These are phyloP conservation scores for Ampelocalamus luodianensis DNA, from an alignment of 176 grass and related monocot species.

Conservation along the genomic window DNA sequence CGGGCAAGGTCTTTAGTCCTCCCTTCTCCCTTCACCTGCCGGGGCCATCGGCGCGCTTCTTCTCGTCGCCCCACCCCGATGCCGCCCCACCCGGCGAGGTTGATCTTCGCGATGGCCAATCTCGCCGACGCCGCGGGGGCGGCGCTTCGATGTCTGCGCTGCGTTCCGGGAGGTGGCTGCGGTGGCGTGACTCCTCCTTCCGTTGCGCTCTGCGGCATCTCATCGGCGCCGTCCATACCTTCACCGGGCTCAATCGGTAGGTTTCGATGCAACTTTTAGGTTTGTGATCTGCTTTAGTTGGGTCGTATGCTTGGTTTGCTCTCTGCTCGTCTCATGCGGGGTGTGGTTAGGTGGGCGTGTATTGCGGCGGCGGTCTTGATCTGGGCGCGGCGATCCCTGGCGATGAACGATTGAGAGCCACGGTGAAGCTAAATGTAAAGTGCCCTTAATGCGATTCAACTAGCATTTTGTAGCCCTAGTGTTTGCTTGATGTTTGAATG, in stretches of 20 bases:
- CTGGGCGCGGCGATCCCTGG: conserved; percentile 65
- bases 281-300: conserved; percentile 33
- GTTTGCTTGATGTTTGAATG: no score
- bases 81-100: conserved; percentile 30
- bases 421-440: conserved; percentile 67
- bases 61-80: background rate
- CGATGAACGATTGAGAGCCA: conserved; percentile 74
- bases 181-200: conserved; percentile 65
- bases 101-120: conserved; percentile 45
- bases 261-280: conserved; percentile 3
- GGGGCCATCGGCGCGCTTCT: conserved; percentile 27
- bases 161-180: conserved; percentile 89
- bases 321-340: conserved; percentile 23
- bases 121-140: conserved; percentile 50
- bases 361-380: conserved; percentile 87
- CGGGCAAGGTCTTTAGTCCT: no score
- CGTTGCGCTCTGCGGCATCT: conserved; percentile 77
- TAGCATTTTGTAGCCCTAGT: no score
- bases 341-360: conserved; percentile 77
- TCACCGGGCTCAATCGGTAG: conserved; percentile 85
- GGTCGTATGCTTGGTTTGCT: conserved; percentile 30
- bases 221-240: conserved; percentile 70
- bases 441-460: conserved; percentile 5
- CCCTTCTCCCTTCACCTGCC: conserved; percentile 42
- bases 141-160: conserved; percentile 55